Conservation (phyloP, 2,329 filamentous ascomycete genomes). For the Cladosporium sp. region DNA sequence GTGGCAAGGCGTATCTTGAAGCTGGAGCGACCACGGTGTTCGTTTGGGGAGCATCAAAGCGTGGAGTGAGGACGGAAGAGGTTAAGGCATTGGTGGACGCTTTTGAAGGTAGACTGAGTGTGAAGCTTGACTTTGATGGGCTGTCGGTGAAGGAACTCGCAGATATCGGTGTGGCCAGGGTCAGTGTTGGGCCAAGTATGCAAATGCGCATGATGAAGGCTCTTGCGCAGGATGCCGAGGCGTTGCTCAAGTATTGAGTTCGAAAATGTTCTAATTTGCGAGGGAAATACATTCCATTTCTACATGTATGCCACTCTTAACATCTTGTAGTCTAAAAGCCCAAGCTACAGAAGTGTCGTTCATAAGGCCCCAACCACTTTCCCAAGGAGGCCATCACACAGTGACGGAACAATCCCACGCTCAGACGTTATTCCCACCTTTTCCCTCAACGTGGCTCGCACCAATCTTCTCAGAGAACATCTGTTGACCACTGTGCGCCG, state of each 20-base stretch:
- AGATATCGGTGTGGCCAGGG: constrained; percentile 51
- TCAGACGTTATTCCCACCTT: background rate
- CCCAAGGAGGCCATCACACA: too few species aligned
- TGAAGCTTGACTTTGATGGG: constrained; percentile 40
- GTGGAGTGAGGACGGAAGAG: constrained; percentile 44
- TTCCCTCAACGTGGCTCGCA: background rate
- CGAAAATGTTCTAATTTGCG: background rate
- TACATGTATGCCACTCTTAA: too few species aligned
- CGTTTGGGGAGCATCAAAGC: constrained; percentile 52
- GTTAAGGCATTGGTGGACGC: constrained; percentile 45
- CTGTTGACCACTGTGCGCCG: background rate
- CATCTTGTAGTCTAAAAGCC: too few species aligned
- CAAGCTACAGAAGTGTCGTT: too few species aligned
- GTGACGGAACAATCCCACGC: too few species aligned
- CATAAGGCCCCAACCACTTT: too few species aligned
- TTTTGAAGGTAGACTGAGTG: constrained; percentile 49
- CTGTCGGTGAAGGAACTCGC: constrained; percentile 32
- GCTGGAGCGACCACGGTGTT: constrained; percentile 58
- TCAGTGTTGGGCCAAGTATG: constrained; percentile 49
- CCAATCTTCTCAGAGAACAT: background rate
- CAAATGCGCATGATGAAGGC: constrained; percentile 7
- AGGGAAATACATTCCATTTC: background rate
- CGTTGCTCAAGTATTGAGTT: background rate
- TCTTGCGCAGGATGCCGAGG: constrained; percentile 1
- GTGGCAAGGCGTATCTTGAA: constrained; percentile 54